Evolutionary conservation across 352 stramenopile genomes (phyloP).

Genomic region (Aphanomyces cochlioides): DNA sequence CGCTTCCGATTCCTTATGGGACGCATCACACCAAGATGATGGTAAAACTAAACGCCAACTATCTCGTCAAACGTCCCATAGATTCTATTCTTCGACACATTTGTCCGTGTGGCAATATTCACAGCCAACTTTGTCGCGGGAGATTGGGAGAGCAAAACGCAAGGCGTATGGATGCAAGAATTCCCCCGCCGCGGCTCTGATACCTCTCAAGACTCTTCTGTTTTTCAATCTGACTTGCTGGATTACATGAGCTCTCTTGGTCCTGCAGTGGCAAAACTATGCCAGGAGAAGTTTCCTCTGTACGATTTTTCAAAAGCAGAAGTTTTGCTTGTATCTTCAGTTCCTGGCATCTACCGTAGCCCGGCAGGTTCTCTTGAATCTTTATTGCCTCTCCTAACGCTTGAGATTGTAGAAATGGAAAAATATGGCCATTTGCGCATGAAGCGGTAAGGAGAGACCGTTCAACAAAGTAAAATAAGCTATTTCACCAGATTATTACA

Average conservation of each 20-base stretch:
- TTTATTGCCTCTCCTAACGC: neutral
- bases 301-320: constrained; percentile 64
- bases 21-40: constrained; percentile 88
- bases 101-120: constrained; percentile 76
- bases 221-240: constrained; percentile 60
- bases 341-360: constrained; percentile 65
- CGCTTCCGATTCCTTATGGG: constrained; percentile 74
- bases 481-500: too few species aligned
- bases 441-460: constrained; percentile 42
- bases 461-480: neutral
- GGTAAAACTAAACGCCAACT: constrained; percentile 5
- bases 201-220: constrained; percentile 37
- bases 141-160: constrained; percentile 82
- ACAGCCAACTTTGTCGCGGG: constrained; percentile 79
- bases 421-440: constrained; percentile 78
- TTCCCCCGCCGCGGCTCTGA: constrained; percentile 38
- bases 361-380: constrained; percentile 33
- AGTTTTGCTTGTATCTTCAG: constrained; percentile 59
- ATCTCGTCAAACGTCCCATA: neutral
- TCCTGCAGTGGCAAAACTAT: constrained; percentile 44
- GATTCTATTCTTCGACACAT: constrained; percentile 54
- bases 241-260: constrained; percentile 59
- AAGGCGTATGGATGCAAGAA: constrained; percentile 80
- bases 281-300: constrained; percentile 38
- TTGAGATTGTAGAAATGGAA: constrained; percentile 53